Evolutionary conservation across 2,329 filamentous ascomycete genomes (phyloP), one percentile per base, ranked within the genome.

Genomic region (Coleophoma crateriformis): DNA sequence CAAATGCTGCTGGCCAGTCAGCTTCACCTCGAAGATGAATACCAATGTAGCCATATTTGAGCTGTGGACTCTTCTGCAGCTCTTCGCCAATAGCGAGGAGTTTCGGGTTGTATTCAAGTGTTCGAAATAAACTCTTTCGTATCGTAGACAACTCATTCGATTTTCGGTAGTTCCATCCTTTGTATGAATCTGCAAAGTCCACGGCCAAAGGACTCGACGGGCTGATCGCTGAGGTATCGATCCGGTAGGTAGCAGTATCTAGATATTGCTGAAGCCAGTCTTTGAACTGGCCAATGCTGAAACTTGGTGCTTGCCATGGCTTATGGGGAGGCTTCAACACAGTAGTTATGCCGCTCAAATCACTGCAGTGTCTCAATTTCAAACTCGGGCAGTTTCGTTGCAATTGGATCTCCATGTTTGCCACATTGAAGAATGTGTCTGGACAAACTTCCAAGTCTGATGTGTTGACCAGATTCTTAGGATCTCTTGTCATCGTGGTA

Each of bases 11-110:
- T 2, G 58, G 56, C 59, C 59, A 61, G 35, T 60, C 58, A 2
- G 13, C 37, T 41, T 60, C 56, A n/a, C 51, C 58, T 19, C 59
- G 50, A 7, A 60, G 42, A 54, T 61, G 58, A 11, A 60, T 45
- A 13, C 52, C 57, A 34, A 61, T 56, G n/a, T 48, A 61, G 17
- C 55, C 56, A 32, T 50, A 33, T 2, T 47, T 37, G 14, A 60
- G 32, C 10, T 48, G 33, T 11, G 50, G 50, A n/a, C 33, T 46
- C 11, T 55, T 15, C 8, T 45, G 47, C 4, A 60, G 51, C 13
- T 42, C 34, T 7, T 19, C 22, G 10, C 58, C 50, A 5, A 59
- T 32, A 19, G 51, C 37, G 7, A 59, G 47, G 5, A 60, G 34
- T 2, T 39, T 6, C 5, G 44, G 33, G 27, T 59, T 60, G 34